phyloP scores from a whole-genome alignment of 2,329 filamentous ascomycete species.

The Chrysoporthe puriensis region DNA sequence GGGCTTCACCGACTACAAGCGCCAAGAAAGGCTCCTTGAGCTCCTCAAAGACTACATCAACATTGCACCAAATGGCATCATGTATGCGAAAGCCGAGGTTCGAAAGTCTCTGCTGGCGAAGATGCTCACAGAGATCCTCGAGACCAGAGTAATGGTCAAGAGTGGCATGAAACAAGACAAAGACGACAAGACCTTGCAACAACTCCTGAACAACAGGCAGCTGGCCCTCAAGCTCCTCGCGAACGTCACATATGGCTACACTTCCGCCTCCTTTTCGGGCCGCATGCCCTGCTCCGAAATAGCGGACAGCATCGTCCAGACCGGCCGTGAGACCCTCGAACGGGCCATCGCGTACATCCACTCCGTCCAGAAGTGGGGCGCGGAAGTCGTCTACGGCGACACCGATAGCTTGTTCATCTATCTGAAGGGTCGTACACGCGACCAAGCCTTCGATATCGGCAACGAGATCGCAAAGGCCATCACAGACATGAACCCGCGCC shows the following conservation, averaged over 20 bases:
- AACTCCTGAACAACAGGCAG: constrained; percentile 89
- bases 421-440: constrained; percentile 82
- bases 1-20: constrained; percentile 86
- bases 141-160: constrained; percentile 97
- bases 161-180: constrained; percentile 94
- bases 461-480: constrained; percentile 88
- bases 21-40: constrained; percentile 74
- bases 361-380: constrained; percentile 82
- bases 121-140: constrained; percentile 94
- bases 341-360: constrained; percentile 93
- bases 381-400: constrained; percentile 97
- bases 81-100: constrained; percentile 85
- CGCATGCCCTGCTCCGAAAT: constrained; percentile 98
- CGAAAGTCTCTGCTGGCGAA: constrained; percentile 91
- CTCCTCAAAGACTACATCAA: constrained; percentile 86
- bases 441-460: constrained; percentile 90
- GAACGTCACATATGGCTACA: constrained; percentile 99
- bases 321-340: constrained; percentile 90
- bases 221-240: constrained; percentile 93
- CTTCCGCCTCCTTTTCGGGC: constrained; percentile 93
- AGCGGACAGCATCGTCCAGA: constrained; percentile 97
- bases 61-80: constrained; percentile 93
- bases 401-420: constrained; percentile 95
- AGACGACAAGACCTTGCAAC: constrained; percentile 82
- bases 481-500: constrained; percentile 86